Conservation (phyloP, 805 yeast genomes). For the Saccharomycopsis schoenii region DNA sequence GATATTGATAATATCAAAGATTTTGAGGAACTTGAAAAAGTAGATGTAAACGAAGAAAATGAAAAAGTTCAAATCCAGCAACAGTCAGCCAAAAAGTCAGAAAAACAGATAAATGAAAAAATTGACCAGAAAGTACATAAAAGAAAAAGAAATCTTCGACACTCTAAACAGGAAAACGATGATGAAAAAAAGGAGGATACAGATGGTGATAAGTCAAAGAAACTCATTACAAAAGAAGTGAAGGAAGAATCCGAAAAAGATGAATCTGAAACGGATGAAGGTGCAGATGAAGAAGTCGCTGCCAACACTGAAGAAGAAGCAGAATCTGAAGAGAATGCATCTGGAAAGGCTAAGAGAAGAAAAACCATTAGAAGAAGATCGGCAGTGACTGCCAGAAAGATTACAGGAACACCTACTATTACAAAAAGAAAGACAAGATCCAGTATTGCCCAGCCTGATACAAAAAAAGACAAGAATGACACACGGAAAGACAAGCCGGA, state of each 20-base stretch:
- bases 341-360: not conserved
- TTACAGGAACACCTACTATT: not conserved
- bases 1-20: slow-evolving; percentile 7
- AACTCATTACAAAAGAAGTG: not conserved
- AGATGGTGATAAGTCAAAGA: not conserved
- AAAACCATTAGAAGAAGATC: not conserved
- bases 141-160: slow-evolving; percentile 1
- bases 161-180: not conserved
- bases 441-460: not conserved
- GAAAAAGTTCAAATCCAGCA: not conserved
- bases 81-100: slow-evolving; percentile 1
- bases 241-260: not conserved
- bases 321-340: not conserved
- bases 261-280: not conserved
- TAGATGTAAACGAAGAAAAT: slow-evolving; percentile 5
- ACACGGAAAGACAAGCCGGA: not conserved
- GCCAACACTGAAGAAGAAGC: not conserved
- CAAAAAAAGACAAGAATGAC: not conserved
- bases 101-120: not conserved
- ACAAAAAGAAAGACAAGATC: not conserved
- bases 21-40: not conserved
- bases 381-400: not conserved
- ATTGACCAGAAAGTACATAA: not conserved
- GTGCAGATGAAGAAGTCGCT: not conserved
- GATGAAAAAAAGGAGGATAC: not conserved